These are phyloP conservation scores for Trichoderma parareesei DNA, from an alignment of 495 filamentous ascomycete genomes.

Conservation along the genomic window DNA sequence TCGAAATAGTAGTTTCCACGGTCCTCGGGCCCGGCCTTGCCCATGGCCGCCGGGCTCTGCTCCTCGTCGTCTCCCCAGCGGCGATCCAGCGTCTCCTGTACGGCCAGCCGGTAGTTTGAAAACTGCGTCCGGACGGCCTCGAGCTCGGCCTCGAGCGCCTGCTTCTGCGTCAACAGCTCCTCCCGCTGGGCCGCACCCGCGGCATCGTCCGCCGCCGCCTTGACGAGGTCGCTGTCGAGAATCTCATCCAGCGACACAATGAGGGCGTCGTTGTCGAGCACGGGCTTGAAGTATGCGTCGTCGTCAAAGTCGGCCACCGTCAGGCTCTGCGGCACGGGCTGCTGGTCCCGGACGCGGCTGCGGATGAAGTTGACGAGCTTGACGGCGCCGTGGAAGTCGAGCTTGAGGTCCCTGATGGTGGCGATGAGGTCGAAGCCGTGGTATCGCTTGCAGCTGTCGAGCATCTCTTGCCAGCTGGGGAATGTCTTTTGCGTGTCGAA, in stretches of 20 bases:
- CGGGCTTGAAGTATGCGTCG: constrained; percentile 71
- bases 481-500: constrained; percentile 58
- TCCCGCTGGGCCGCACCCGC: constrained; percentile 17
- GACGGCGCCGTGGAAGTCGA: constrained; percentile 77
- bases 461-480: constrained; percentile 54
- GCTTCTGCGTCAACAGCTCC: constrained; percentile 47
- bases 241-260: constrained; percentile 79
- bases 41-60: constrained; percentile 14
- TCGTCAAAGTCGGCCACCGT: constrained; percentile 54
- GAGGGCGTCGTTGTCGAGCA: constrained; percentile 83
- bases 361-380: constrained; percentile 76
- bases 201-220: constrained; percentile 16
- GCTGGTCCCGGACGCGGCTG: constrained; percentile 33
- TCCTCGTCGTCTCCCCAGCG: constrained; percentile 48
- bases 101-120: constrained; percentile 59
- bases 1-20: constrained; percentile 68
- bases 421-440: constrained; percentile 67
- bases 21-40: constrained; percentile 29
- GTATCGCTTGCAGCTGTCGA: constrained; percentile 62
- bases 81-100: constrained; percentile 61
- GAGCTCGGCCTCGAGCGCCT: constrained; percentile 62
- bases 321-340: constrained; percentile 45
- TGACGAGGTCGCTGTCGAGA: constrained; percentile 27
- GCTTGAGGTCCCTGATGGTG: constrained; percentile 51
- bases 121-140: constrained; percentile 58